Base-by-base conservation (phyloP, 176 grass and related monocot species). In the Avena sativa region DNA sequence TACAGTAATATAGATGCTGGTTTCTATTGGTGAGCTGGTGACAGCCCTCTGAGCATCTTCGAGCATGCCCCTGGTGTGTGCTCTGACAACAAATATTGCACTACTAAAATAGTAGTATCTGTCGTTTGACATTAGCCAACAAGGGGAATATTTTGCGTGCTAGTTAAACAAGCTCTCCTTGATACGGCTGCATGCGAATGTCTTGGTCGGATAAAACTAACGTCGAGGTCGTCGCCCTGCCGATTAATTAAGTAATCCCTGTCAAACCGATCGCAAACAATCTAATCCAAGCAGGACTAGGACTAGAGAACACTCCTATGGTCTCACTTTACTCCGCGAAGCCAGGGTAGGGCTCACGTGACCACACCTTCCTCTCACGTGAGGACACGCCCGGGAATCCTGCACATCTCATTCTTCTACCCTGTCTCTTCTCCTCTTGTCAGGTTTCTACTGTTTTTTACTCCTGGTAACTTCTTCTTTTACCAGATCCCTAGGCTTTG, bases 401-500 rank as follows among this genome's bases (percentile, higher is more conserved):
- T 91, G 30, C 57, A 28, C 38, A 8, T 40, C 79, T 80, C 83
- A 73, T 83, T 86, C 79, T 40, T 38, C 58, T 80, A 81, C 38
- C 21, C 13, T 61, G n/a, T 38, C 56, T 23, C 51, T 19, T 23
- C 62, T 20, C n/a, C 50, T 38, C 49, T 10, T 81, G 90, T 85
- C 90, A 91, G 86, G 36, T n/a, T 20, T 48, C 53, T 83, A 65
- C 81, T 67, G 19, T 89, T 69, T 71, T 88, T 67, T 28, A 58
- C 47, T 59, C 0, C 12, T 15, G 50, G 30, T 52, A 64, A 63
- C 49, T 58, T 56, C 12, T 23, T 64, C 57, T 36, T 61, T 79
- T 80, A 88, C 69, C 90, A 91, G 84, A 91, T 94, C 95, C 92
- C 88, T 44, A 94, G 84, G 86, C 21, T 87, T 92, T 91, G 92